Conservation (phyloP, 805 yeast species). For the Lipomyces oligophaga region DNA sequence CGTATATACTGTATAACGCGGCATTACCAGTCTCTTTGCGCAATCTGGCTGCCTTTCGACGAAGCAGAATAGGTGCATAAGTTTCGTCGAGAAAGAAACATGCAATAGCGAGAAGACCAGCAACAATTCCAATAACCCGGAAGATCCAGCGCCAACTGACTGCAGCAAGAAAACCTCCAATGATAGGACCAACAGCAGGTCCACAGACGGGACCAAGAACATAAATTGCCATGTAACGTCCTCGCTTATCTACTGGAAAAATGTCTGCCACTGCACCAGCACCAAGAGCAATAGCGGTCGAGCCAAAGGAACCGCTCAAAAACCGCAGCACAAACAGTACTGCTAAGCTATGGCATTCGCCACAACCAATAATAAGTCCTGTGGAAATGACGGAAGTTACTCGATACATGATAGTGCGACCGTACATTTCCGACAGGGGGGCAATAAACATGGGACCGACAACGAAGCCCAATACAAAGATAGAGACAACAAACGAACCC, state of each 20-base stretch:
- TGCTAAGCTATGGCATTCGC: slow-evolving; percentile 53
- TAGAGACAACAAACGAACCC: slow-evolving; percentile 49
- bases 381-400: slow-evolving; percentile 46
- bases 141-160: slow-evolving; percentile 62
- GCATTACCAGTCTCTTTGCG: slow-evolving; percentile 53
- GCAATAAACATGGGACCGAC: slow-evolving; percentile 66
- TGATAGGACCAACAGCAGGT: slow-evolving; percentile 48
- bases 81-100: slow-evolving; percentile 55
- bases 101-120: slow-evolving; percentile 45
- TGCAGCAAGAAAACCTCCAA: slow-evolving; percentile 54
- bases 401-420: slow-evolving; percentile 58
- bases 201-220: slow-evolving; percentile 59
- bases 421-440: slow-evolving; percentile 56
- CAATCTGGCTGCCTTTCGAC: slow-evolving; percentile 45
- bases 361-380: slow-evolving; percentile 58
- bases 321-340: slow-evolving; percentile 58
- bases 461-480: slow-evolving; percentile 66
- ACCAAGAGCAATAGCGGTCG: slow-evolving; percentile 64
- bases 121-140: slow-evolving; percentile 52
- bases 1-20: slow-evolving; percentile 57
- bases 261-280: slow-evolving; percentile 65
- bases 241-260: slow-evolving; percentile 38
- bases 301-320: slow-evolving; percentile 60
- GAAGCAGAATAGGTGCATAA: slow-evolving; percentile 53
- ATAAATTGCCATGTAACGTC: slow-evolving; percentile 53